Conservation (phyloP, 176 grass and related monocot genomes). For the Zoysia japonica region DNA sequence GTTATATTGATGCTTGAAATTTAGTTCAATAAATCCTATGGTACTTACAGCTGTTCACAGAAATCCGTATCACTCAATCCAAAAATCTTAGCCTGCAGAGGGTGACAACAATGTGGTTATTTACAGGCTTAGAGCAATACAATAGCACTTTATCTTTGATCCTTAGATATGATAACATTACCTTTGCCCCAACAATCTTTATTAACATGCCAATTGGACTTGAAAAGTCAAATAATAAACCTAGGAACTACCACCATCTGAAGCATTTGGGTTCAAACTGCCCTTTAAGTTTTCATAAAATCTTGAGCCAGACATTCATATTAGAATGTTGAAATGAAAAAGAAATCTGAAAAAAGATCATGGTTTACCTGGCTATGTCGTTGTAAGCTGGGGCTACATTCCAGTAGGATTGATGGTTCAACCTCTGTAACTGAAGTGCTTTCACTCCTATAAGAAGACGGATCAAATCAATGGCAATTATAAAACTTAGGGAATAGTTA, state of each 20-base stretch:
- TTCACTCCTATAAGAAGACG: conserved; percentile 50
- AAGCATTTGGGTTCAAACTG: conserved; percentile 75
- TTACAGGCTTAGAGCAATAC: too few relatives aligned
- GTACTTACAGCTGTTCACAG: too few relatives aligned
- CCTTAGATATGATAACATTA: too few relatives aligned
- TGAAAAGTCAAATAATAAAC: conserved; percentile 86
- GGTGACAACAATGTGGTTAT: too few relatives aligned
- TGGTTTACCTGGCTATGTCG: conserved; percentile 78
- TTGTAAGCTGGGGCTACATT: conserved; percentile 88
- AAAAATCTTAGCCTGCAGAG: too few relatives aligned
- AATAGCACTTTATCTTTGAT: too few relatives aligned
- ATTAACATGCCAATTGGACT: conserved; percentile 49
- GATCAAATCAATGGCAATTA: not conserved
- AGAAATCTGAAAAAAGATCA: not conserved
- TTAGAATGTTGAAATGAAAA: conserved; percentile 38
- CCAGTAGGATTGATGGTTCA: conserved; percentile 91
- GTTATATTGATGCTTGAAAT: too few relatives aligned
- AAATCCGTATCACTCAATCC: too few relatives aligned
- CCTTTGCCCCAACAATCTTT: not conserved
- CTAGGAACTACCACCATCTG: conserved; percentile 66
- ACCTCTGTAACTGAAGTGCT: conserved; percentile 77
- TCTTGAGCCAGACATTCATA: conserved; percentile 51
- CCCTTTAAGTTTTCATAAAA: conserved; percentile 79
- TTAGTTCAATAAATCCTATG: too few relatives aligned
- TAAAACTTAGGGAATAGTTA: not conserved